phyloP scores from a whole-genome alignment of 2,329 filamentous ascomycete species.

The Phyllosticta capitalensis region DNA sequence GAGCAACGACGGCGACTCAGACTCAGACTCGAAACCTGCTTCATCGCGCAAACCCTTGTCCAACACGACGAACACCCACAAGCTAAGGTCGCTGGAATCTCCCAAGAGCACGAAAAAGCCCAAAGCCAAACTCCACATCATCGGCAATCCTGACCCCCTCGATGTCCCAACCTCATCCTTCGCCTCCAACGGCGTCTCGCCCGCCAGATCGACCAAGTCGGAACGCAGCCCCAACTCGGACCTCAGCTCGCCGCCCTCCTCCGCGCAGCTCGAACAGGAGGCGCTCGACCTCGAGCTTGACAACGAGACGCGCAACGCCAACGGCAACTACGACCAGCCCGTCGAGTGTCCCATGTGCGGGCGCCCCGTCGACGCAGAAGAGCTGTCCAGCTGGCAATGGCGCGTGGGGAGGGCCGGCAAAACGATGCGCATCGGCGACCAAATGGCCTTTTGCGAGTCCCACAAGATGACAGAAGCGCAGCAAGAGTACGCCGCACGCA shows the following conservation, averaged over 20 bases:
- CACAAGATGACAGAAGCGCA: conserved; percentile 25
- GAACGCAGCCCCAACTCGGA: background rate
- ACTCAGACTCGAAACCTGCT: background rate
- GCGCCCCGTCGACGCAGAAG: background rate
- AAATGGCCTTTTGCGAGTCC: conserved; percentile 33
- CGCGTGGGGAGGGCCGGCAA: background rate
- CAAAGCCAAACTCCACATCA: background rate
- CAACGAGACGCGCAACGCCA: background rate
- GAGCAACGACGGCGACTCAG: background rate
- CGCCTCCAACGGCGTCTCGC: background rate
- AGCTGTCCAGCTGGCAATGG: conserved; percentile 1
- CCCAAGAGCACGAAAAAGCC: background rate
- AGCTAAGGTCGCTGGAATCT: background rate
- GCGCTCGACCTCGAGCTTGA: background rate
- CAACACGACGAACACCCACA: background rate
- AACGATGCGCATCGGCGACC: conserved; percentile 46
- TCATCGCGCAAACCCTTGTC: background rate
- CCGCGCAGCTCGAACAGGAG: background rate
- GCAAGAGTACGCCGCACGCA: conserved; percentile 40
- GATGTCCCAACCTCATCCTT: background rate
- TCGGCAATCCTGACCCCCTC: background rate
- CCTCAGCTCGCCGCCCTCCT: background rate
- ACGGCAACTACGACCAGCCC: conserved; percentile 1
- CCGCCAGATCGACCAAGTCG: background rate
- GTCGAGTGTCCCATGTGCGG: conserved; percentile 6